Percentiles rank a stretch among this genome's conserved stretches.
phyloP scores from a whole-genome alignment of 2,329 filamentous ascomycete species.

The Trichoderma sp. region DNA sequence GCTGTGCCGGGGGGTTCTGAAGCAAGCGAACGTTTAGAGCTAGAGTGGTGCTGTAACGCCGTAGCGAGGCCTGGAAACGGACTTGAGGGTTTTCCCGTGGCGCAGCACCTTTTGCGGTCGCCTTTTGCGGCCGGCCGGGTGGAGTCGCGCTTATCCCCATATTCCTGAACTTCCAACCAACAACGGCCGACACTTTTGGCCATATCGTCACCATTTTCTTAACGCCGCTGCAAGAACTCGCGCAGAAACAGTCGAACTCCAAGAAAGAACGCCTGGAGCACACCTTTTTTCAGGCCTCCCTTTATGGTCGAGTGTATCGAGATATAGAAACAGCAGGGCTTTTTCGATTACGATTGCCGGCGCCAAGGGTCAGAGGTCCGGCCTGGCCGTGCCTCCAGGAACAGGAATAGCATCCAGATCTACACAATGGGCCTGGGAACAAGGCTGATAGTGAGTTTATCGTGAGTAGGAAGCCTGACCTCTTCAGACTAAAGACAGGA shows the following conservation, averaged over 20 bases:
- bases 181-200: neutral
- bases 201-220: neutral
- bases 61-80: neutral
- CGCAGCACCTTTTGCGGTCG: slow-evolving; percentile 17
- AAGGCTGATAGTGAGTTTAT: neutral
- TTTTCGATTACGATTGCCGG: neutral
- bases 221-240: neutral
- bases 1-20: neutral
- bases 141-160: slow-evolving; percentile 2
- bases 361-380: neutral
- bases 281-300: neutral
- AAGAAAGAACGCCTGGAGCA: neutral
- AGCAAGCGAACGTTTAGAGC: neutral
- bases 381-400: slow-evolving; percentile 4
- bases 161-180: neutral
- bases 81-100: neutral
- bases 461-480: neutral
- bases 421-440: neutral
- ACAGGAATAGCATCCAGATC: neutral
- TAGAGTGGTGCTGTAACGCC: neutral
- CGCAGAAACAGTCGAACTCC: neutral
- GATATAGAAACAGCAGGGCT: slow-evolving; percentile 1
- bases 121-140: slow-evolving; percentile 12
- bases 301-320: neutral
- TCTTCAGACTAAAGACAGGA: neutral